Evolutionary conservation across 768 basidiomycete species (phyloP).

Genomic region (Asterophora parasitica): DNA sequence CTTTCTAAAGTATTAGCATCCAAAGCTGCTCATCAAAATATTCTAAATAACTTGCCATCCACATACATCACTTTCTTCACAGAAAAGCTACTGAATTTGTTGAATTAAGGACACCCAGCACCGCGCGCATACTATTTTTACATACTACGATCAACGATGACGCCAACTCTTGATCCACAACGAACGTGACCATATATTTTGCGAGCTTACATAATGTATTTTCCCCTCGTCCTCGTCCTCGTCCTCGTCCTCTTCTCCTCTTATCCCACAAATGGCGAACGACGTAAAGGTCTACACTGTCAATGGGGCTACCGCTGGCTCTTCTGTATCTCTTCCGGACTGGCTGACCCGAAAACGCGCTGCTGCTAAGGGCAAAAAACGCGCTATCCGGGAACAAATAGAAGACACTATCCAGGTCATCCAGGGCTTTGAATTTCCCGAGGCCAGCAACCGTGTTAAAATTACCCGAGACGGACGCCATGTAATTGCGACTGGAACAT

Average conservation of each 20-base stretch:
- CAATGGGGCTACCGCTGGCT: conserved; percentile 84
- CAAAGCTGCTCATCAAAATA: too few relatives aligned
- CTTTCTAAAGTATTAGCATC: too few relatives aligned
- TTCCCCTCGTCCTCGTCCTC: neutral
- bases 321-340: conserved; percentile 89
- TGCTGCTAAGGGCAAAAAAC: conserved; percentile 57
- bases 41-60: too few relatives aligned
- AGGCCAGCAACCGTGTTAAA: conserved; percentile 89
- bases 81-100: too few relatives aligned
- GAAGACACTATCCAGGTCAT: conserved; percentile 87
- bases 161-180: too few relatives aligned
- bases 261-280: conserved; percentile 9
- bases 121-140: too few relatives aligned
- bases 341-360: conserved; percentile 81
- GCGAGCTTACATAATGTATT: conserved; percentile 8
- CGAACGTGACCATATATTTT: conserved; percentile 1
- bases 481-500: conserved; percentile 91
- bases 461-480: conserved; percentile 90
- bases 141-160: too few relatives aligned
- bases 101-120: too few relatives aligned
- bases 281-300: conserved; percentile 90
- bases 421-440: conserved; percentile 96
- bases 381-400: conserved; percentile 63
- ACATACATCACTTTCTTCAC: too few relatives aligned
- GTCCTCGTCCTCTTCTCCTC: neutral